Conservation (phyloP, 2,329 filamentous ascomycete genomes). For the Metarhizium humberi region DNA sequence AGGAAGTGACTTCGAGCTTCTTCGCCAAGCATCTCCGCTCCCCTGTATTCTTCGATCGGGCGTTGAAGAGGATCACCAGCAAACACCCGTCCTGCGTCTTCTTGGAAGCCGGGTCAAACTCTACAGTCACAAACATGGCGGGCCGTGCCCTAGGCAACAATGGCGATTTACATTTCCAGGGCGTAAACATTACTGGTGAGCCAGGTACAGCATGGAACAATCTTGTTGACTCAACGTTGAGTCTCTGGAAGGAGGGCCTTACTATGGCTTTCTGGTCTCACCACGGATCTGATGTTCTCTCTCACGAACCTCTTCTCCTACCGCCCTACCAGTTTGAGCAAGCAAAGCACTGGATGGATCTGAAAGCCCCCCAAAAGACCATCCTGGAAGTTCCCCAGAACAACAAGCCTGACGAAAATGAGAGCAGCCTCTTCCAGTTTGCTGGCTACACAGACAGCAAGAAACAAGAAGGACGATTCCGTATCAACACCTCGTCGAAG, state of each 20-base stretch:
- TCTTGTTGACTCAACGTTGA: slow-evolving; percentile 16
- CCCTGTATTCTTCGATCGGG: slow-evolving; percentile 35
- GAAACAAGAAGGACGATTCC: slow-evolving; percentile 18
- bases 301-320: slow-evolving; percentile 16
- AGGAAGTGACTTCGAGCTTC: slow-evolving; percentile 3
- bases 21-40: slow-evolving; percentile 28
- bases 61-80: slow-evolving; percentile 26
- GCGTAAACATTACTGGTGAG: slow-evolving; percentile 1
- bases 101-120: slow-evolving; percentile 31
- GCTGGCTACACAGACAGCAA: background rate
- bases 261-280: slow-evolving; percentile 28
- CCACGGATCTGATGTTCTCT: slow-evolving; percentile 14
- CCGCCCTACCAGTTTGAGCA: slow-evolving; percentile 36
- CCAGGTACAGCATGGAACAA: background rate
- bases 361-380: slow-evolving; percentile 11
- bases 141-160: slow-evolving; percentile 12
- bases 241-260: slow-evolving; percentile 31
- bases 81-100: slow-evolving; percentile 20
- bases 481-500: slow-evolving; percentile 26
- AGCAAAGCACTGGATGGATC: slow-evolving; percentile 27
- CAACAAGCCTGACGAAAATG: background rate
- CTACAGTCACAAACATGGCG: slow-evolving; percentile 25
- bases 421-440: background rate
- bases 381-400: background rate
- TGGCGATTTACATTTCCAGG: background rate